Evolutionary conservation across 345 rosid species (phyloP).

Genomic region (thale cress (Arabidopsis thaliana)): DNA sequence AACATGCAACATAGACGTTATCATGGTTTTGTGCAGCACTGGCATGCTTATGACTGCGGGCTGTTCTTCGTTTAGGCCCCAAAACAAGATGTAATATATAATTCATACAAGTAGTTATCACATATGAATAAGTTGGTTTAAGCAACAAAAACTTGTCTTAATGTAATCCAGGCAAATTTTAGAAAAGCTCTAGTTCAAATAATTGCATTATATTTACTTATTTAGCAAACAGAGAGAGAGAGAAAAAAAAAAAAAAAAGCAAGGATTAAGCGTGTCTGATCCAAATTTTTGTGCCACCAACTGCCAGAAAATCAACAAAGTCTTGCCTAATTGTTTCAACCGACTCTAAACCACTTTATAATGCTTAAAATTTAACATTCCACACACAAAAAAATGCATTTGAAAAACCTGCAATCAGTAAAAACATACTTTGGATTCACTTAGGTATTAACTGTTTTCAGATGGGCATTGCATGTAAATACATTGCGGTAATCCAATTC

Average conservation of each 20-base stretch:
- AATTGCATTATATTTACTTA: not conserved
- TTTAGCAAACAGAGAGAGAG: not conserved
- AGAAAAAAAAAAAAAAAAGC: not conserved
- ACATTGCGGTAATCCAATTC: not conserved
- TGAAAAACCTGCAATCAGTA: conserved; percentile 1
- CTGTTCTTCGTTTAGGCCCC: conserved; percentile 14
- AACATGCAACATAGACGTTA: not conserved
- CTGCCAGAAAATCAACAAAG: conserved; percentile 4
- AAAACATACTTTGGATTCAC: conserved; percentile 21
- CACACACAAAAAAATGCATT: not conserved
- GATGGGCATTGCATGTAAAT: conserved; percentile 4
- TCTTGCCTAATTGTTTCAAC: not conserved
- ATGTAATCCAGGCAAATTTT: not conserved
- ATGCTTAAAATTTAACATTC: not conserved
- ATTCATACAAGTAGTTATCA: conserved; percentile 14
- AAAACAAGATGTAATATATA: conserved; percentile 11
- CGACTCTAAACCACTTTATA: conserved; percentile 22
- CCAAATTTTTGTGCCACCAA: not conserved
- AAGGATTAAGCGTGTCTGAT: not conserved
- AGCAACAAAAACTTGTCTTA: conserved; percentile 13
- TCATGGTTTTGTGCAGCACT: conserved; percentile 17
- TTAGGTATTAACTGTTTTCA: conserved; percentile 1
- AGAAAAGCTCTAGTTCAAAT: not conserved
- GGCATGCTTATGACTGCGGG: conserved; percentile 7
- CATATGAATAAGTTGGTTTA: not conserved